Base-by-base conservation (phyloP, 2,329 filamentous ascomycete species). In the Helminthosporium solani region DNA sequence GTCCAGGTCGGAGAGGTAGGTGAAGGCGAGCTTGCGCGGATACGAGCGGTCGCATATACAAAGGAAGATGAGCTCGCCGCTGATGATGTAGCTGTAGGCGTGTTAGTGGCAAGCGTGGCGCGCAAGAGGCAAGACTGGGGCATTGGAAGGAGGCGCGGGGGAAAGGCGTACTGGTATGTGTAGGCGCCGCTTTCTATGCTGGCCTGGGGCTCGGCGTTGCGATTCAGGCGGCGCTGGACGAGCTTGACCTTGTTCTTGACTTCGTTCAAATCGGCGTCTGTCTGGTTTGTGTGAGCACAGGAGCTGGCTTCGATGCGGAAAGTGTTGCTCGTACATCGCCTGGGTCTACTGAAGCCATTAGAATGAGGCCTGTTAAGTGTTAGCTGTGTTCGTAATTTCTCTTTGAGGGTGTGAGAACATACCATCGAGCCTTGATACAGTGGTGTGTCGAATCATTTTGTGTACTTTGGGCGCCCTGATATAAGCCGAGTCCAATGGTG, bases 21-120 rank as follows among this genome's bases (percentile, higher is more conserved):
- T 96, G 74, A 99, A 96, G 66, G 95, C 92, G 39, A 99, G 87
- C 75, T 99, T 97, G 73, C 94, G 92, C 47, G 94, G 92, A 78
- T 97, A 99, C 46, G 89, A 89, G 47, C 84, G 81, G 72, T 96
- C 91, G 78, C 88, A 91, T 73, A 99, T 92, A 78, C 88, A 90
- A 61, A 97, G 80, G 78, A 95, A 97, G 75, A 90, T 86, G 58
- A 99, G 80, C 61, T 88, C 85, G 64, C 84, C 79, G 63, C 86
- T 78, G 73, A 99, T 88, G 53, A 92, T 77, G 78, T 96, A 96
- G 80, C 87, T 90, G 63, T 30, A n/a, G 3, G 31, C 7, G 18
- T 6, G 27, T 40, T 16, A 19, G 37, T 61, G 21, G 14, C 14
- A n/a, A 20, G 18, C 12, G 30, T 33, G 28, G 37, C 15, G 20